Conservation (phyloP, 257 asterid species). For the Solanum appendiculatum region DNA sequence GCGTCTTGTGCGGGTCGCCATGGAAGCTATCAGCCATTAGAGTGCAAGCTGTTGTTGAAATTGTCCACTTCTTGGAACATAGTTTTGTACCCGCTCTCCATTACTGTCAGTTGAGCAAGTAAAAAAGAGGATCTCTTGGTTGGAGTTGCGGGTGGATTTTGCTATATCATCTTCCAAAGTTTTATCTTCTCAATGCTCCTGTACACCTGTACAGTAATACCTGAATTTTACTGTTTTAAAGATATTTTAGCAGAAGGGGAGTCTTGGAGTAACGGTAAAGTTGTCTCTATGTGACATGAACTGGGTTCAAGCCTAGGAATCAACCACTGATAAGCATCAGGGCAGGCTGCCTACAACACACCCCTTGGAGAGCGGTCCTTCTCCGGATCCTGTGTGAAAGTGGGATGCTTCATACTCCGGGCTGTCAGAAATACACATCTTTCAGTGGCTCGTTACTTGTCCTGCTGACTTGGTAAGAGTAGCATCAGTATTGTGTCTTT, state of each 20-base stretch:
- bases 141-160: not conserved
- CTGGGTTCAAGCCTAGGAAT: not conserved
- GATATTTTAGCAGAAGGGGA: not conserved
- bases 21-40: conserved; percentile 62
- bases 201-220: conserved; percentile 43
- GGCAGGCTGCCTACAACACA: not conserved
- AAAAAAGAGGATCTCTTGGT: not conserved
- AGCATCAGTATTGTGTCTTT: not conserved
- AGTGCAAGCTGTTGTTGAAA: conserved; percentile 3
- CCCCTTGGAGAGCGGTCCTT: not conserved
- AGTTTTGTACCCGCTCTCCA: not conserved
- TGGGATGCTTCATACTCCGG: not conserved
- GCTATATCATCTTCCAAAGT: conserved; percentile 5
- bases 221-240: not conserved
- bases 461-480: not conserved
- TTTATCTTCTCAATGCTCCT: conserved; percentile 16
- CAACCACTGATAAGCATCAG: not conserved
- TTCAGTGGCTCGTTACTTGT: not conserved
- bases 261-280: not conserved
- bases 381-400: not conserved
- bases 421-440: not conserved
- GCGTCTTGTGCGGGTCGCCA: conserved; percentile 77
- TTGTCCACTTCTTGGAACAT: conserved; percentile 9
- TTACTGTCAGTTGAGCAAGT: conserved; percentile 6
- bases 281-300: not conserved